Evolutionary conservation across 2,329 filamentous ascomycete species (phyloP).

Genomic region (Paraconiothyrium sp.): DNA sequence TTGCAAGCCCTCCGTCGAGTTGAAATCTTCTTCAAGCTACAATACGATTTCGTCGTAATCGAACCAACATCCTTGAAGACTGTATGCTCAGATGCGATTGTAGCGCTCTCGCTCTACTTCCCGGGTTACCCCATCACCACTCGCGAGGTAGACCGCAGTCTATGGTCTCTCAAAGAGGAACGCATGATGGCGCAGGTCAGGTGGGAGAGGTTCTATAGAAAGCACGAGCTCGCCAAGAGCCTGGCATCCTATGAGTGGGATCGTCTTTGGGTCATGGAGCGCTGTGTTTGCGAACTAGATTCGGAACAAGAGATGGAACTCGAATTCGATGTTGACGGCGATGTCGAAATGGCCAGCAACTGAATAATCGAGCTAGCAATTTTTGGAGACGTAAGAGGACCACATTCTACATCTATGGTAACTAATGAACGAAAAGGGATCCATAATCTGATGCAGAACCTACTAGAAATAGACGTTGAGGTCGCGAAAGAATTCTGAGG

Average conservation of each 20-base stretch:
- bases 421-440: too few relatives aligned
- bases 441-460: too few relatives aligned
- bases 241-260: neutral
- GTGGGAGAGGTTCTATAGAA: neutral
- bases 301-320: neutral
- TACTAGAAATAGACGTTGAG: too few relatives aligned
- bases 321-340: neutral
- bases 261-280: neutral
- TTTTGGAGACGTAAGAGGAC: too few relatives aligned
- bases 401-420: too few relatives aligned
- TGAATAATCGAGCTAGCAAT: neutral
- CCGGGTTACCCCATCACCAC: neutral
- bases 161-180: neutral
- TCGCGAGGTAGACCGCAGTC: neutral
- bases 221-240: neutral
- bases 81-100: neutral
- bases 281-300: neutral
- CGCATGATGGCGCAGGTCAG: neutral
- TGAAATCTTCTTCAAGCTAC: constrained; percentile 21
- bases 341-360: neutral
- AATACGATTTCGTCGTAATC: neutral
- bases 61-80: neutral
- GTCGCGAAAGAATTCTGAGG: too few relatives aligned
- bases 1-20: constrained; percentile 18
- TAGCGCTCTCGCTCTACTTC: neutral